phyloP scores from a whole-genome alignment of 2,329 filamentous ascomycete species.

The Epichloe amarillans region DNA sequence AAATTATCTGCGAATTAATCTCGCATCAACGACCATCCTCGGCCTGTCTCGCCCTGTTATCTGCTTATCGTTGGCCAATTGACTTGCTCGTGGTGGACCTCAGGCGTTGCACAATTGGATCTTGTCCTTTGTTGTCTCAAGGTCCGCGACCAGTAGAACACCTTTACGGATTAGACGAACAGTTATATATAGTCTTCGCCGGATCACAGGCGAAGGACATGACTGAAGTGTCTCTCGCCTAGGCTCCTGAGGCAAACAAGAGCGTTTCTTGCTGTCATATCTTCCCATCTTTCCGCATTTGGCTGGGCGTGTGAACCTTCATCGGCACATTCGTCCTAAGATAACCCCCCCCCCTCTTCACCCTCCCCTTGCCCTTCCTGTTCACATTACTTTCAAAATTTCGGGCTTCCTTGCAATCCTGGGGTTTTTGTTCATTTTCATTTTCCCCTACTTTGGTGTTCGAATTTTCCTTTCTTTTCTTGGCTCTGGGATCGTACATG shows the following conservation, averaged over 20 bases:
- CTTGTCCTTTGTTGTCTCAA: not conserved
- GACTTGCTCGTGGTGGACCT: not conserved
- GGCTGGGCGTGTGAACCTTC: not conserved
- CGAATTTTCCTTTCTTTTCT: not conserved
- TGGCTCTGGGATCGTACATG: not conserved
- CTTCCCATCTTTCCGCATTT: conserved; percentile 1
- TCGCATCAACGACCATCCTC: not conserved
- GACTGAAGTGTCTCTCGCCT: not conserved
- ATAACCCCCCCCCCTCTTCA: not conserved
- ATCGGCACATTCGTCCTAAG: not conserved
- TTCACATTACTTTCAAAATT: not conserved
- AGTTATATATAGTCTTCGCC: not conserved
- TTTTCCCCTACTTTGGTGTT: not conserved
- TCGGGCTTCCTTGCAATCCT: no score
- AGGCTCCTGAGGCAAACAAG: not conserved
- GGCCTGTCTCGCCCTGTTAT: not conserved
- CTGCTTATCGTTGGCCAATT: not conserved
- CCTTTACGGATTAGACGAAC: not conserved
- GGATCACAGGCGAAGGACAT: not conserved
- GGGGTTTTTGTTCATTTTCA: not conserved
- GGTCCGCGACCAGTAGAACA: not conserved
- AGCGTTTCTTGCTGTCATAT: conserved; percentile 1
- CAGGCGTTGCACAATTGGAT: not conserved
- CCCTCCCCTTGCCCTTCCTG: not conserved
- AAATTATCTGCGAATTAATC: not conserved